phyloP scores from a whole-genome alignment of 78 protist species.

The Dictyostelium capitatum region DNA sequence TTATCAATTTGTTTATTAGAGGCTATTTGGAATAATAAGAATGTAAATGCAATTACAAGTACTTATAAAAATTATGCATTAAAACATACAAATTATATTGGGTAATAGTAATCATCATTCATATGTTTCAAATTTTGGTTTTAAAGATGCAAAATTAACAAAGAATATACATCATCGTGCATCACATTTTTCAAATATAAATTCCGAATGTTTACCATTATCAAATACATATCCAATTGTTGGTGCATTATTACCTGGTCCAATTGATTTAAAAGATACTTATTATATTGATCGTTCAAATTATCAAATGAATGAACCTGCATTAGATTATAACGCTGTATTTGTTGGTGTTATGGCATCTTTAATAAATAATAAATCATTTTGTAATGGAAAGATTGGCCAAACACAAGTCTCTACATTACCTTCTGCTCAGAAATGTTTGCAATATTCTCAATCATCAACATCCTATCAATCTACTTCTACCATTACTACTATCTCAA shows the following conservation, averaged over 20 bases:
- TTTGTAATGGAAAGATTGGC: no score
- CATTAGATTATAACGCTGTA: conserved; percentile 4
- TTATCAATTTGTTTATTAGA: background rate
- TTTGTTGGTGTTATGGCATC: conserved; percentile 19
- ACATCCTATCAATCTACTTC: no score
- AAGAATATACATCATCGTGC: conserved; percentile 39
- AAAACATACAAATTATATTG: background rate
- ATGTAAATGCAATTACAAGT: background rate
- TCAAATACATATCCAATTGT: background rate
- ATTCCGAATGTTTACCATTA: background rate
- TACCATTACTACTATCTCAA: no score
- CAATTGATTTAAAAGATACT: background rate
- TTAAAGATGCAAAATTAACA: background rate
- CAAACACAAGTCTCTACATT: no score
- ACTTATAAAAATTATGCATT: background rate
- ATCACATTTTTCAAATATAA: background rate
- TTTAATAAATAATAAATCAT: background rate
- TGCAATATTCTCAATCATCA: no score
- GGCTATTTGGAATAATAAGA: conserved; percentile 4
- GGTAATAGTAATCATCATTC: background rate
- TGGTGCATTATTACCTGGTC: conserved; percentile 53
- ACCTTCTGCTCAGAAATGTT: no score
- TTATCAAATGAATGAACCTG: background rate
- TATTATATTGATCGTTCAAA: background rate
- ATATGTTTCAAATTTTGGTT: background rate